A percentile compares a stretch with the other conserved stretches of the same genome.
phyloP scores from a whole-genome alignment of 768 basidiomycete genomes.

The Collybiopsis confluens region DNA sequence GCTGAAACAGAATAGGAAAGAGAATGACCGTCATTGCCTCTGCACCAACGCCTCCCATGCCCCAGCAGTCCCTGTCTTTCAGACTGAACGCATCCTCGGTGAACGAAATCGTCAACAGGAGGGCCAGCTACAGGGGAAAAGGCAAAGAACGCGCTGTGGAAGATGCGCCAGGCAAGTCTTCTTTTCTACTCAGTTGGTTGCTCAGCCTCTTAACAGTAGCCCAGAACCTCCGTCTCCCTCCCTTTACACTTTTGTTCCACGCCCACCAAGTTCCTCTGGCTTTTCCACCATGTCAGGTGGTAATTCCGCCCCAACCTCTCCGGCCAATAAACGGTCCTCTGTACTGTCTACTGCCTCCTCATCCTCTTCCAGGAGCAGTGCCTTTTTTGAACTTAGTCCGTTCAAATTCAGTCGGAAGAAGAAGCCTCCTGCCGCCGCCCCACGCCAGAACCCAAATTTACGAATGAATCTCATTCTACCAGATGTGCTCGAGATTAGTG shows the following conservation, averaged over 20 bases:
- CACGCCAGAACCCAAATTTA: constrained; percentile 1
- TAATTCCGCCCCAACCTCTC: not conserved
- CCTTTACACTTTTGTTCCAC: constrained; percentile 3
- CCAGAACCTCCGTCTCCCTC: constrained; percentile 5
- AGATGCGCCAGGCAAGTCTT: not conserved
- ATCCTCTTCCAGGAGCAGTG: constrained; percentile 1
- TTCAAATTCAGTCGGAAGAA: constrained; percentile 3
- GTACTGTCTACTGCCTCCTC: not conserved
- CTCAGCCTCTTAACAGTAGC: not conserved
- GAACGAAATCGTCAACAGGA: not conserved
- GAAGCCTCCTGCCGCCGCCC: not conserved
- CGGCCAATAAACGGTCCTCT: constrained; percentile 2
- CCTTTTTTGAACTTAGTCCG: not conserved
- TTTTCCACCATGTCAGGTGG: not conserved
- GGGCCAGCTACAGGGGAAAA: constrained; percentile 3
- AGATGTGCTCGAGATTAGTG: constrained; percentile 71
- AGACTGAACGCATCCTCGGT: not conserved
- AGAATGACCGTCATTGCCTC: not conserved
- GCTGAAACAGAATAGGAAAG: not conserved
- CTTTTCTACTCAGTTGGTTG: not conserved
- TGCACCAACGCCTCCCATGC: not conserved
- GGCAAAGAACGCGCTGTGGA: constrained; percentile 5
- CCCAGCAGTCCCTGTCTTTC: not conserved
- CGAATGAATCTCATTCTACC: constrained; percentile 48
- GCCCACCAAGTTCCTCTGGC: constrained; percentile 2